phyloP scores from a whole-genome alignment of 176 grass and related monocot species.

The Juncus effusus region DNA sequence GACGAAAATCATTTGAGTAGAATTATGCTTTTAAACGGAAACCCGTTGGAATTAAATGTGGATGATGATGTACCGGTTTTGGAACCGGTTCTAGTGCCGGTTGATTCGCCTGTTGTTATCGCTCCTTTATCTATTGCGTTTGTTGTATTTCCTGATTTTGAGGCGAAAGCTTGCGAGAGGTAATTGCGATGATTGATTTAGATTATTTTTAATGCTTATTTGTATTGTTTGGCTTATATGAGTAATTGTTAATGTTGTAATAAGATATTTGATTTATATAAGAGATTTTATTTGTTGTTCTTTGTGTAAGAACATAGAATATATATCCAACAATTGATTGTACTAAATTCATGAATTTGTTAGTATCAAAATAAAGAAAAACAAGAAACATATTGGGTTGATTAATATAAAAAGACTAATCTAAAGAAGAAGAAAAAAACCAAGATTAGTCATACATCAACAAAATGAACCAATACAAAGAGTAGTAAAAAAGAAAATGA shows the following conservation, averaged over 20 bases:
- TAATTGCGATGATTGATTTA: conserved; percentile 1
- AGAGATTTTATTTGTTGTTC: no score
- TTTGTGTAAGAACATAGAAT: no score
- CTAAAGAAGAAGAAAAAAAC: neutral
- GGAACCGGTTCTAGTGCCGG: conserved; percentile 41
- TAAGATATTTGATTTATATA: no score
- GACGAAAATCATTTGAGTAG: conserved; percentile 46
- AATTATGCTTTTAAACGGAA: conserved; percentile 79
- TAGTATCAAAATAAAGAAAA: neutral
- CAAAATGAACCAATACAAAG: no score
- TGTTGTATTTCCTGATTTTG: conserved; percentile 73
- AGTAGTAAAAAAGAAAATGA: conserved; percentile 1
- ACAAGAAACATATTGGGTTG: neutral
- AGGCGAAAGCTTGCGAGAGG: conserved; percentile 53
- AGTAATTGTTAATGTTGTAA: no score
- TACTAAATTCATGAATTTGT: no score
- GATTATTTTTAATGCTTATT: no score
- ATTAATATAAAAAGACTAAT: neutral
- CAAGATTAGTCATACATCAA: no score
- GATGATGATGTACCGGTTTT: conserved; percentile 62
- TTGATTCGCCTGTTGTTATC: conserved; percentile 50
- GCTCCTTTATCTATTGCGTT: conserved; percentile 70
- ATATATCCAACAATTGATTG: no score
- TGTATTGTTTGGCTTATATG: no score
- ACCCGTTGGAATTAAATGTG: conserved; percentile 55